Evolutionary conservation across 768 basidiomycete species (phyloP).

Genomic region (Phylloporus arenicola): DNA sequence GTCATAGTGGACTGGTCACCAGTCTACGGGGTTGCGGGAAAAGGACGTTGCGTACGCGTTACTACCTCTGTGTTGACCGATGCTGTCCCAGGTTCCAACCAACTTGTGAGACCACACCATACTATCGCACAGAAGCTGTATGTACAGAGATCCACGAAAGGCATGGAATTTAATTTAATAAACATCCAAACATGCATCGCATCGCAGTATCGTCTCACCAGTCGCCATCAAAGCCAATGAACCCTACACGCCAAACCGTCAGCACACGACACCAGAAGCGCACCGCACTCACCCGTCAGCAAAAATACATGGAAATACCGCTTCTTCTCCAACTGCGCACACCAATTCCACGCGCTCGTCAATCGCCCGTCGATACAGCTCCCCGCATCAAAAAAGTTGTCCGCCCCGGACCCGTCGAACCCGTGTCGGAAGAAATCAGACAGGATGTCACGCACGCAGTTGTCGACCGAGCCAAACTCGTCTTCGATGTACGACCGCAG

Average conservation of each 20-base stretch:
- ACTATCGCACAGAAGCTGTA: no score
- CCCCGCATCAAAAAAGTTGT: slow-evolving; percentile 86
- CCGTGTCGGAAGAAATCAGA: slow-evolving; percentile 84
- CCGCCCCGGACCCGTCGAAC: slow-evolving; percentile 87
- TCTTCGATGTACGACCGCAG: slow-evolving; percentile 71
- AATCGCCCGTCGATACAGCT: slow-evolving; percentile 79
- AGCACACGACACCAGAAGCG: background rate
- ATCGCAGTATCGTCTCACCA: slow-evolving; percentile 44
- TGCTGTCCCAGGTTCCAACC: no score
- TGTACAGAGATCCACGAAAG: background rate
- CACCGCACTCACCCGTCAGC: slow-evolving; percentile 51
- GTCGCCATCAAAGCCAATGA: slow-evolving; percentile 80
- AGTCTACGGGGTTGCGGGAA: no score
- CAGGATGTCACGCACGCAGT: slow-evolving; percentile 63
- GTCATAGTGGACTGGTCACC: no score
- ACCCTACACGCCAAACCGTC: slow-evolving; percentile 41
- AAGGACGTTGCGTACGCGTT: no score
- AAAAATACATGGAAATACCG: slow-evolving; percentile 76
- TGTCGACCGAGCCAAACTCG: slow-evolving; percentile 76
- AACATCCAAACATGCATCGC: background rate
- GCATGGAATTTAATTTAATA: background rate
- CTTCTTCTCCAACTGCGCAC: slow-evolving; percentile 80
- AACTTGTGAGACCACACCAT: background rate
- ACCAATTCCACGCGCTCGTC: slow-evolving; percentile 94
- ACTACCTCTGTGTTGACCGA: no score